Evolutionary conservation across 768 basidiomycete species (phyloP), one percentile per base, ranked within the genome.

Genomic region (Thelephora ganbajun): DNA sequence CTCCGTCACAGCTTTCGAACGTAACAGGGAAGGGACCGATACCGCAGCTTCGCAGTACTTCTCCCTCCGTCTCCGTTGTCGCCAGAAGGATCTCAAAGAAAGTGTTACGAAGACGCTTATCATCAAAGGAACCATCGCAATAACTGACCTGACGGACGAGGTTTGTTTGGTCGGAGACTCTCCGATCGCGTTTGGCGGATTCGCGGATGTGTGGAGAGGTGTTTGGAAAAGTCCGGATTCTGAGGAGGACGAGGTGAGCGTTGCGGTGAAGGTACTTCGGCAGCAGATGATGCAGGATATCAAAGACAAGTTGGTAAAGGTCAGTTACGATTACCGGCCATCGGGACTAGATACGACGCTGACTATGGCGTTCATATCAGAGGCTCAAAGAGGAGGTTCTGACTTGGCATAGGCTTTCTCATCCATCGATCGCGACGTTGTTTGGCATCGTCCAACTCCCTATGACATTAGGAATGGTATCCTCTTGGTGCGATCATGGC

Each of bases 141-240:
- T 78, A 48, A 66, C 70, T 36, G 76, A 80, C 53, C 57, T 80
- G 43, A 77, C 76, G 30, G 77, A 77, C 51, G 72, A 74, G 48
- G 69, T 80, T 11, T 61, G 57, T 47, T 66, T 62, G 48, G 57
- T 73, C 14, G 76, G 74, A 1, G 62, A 66, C 42, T 61, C 67
- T 50, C 66, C 76, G 0, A 68, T 74, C 33, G 72, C 65, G 22
- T 69, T 72, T 58, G 78, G 78, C 1, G 68, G 72, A 5, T 80
- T 79, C 48, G 69, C 75, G 26, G 78, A 79, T 55, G 74, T 79
- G 4, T 79, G 76, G 76, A 74, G 74, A 57, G 78, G 73, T 0
- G 51, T 57, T 4, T 78, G 76, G 77, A 67, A 13, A 64, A 51
- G 74, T 73, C 49, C 60, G 68, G 13, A 65, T 65, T 9, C 26